These are phyloP conservation scores for Hansfordia pulvinata DNA, from an alignment of 2,329 filamentous ascomycete species.

Conservation along the genomic window DNA sequence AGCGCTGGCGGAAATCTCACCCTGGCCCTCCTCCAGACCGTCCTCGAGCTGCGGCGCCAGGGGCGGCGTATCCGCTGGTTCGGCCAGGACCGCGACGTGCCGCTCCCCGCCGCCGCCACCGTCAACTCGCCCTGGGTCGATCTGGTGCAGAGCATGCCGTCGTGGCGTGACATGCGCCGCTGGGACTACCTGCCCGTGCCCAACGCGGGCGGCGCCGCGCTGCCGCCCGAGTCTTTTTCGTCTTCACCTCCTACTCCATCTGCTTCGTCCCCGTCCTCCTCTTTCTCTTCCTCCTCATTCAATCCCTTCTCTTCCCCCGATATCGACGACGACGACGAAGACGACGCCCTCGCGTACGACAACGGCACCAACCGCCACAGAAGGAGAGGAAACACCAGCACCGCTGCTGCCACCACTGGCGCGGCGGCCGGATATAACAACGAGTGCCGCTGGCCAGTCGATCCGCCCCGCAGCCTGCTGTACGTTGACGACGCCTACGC, in stretches of 20 bases:
- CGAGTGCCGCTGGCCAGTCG: constrained; percentile 51
- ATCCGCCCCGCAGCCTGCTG: constrained; percentile 36
- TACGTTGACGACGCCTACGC: constrained; percentile 41
- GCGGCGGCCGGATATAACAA: no score
- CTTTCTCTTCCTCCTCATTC: constrained; percentile 21
- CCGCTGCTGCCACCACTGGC: no score
- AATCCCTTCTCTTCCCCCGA: no score
- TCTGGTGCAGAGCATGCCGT: constrained; percentile 48
- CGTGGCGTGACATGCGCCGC: constrained; percentile 31
- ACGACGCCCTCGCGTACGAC: no score
- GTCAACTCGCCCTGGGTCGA: constrained; percentile 60
- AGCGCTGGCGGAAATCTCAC: constrained; percentile 61
- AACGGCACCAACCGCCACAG: no score
- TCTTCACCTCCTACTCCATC: constrained; percentile 11
- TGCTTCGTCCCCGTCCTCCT: neutral
- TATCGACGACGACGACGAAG: no score
- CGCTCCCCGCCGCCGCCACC: constrained; percentile 52
- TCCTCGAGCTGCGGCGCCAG: constrained; percentile 46
- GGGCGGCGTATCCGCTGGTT: constrained; percentile 42
- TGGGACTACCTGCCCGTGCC: constrained; percentile 53
- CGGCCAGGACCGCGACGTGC: constrained; percentile 40
- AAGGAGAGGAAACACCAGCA: no score
- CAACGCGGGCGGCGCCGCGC: constrained; percentile 15
- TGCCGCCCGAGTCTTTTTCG: no score
- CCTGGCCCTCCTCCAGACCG: constrained; percentile 51